Conservation (phyloP, 2,329 filamentous ascomycete species). For the Magnaporthiopsis rhizophila region DNA sequence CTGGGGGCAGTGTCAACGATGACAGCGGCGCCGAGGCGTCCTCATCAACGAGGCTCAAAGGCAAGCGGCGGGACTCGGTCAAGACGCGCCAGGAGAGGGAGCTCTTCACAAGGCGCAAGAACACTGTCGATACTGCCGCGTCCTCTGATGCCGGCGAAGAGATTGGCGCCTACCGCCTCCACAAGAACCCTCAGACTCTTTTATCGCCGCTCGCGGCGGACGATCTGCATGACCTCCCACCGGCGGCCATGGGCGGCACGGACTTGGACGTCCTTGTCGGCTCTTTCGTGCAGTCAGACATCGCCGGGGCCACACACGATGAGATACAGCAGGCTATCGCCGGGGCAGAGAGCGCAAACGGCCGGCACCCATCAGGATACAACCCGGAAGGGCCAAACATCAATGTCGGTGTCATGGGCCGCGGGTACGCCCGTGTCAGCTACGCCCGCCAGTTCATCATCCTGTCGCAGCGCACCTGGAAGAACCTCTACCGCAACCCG, state of each 20-base stretch:
- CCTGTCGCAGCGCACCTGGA: conserved; percentile 86
- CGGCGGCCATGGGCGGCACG: conserved; percentile 54
- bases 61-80: conserved; percentile 70
- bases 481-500: conserved; percentile 93
- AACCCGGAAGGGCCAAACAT: conserved; percentile 36
- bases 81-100: conserved; percentile 81
- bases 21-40: conserved; percentile 55
- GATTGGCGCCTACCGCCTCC: conserved; percentile 41
- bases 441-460: conserved; percentile 79
- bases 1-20: conserved; percentile 65
- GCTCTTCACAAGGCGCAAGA: conserved; percentile 77
- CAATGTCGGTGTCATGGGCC: conserved; percentile 54
- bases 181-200: conserved; percentile 33
- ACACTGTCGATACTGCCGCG: conserved; percentile 53
- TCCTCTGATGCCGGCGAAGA: conserved; percentile 50
- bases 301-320: conserved; percentile 64
- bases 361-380: conserved; percentile 44
- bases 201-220: conserved; percentile 54
- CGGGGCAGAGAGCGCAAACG: conserved; percentile 59
- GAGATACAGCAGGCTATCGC: conserved; percentile 68
- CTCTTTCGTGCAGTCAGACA: conserved; percentile 69
- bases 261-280: conserved; percentile 76
- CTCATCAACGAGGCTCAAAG: conserved; percentile 55
- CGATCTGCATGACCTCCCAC: conserved; percentile 57
- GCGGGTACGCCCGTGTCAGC: conserved; percentile 75